Base-by-base conservation (phyloP, 2,329 filamentous ascomycete species). In the Thermoascus crustaceus region DNA sequence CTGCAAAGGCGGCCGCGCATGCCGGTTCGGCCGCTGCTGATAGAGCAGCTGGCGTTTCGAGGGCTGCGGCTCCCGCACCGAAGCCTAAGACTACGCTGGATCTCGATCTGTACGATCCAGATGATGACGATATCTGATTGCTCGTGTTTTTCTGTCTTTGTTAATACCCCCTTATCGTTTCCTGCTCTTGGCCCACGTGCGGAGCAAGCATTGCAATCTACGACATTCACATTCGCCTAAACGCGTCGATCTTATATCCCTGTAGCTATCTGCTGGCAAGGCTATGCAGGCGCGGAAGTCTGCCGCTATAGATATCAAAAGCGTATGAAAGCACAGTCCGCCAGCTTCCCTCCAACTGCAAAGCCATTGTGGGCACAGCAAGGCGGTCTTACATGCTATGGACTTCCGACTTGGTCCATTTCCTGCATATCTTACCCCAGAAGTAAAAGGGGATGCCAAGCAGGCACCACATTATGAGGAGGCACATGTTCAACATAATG, bases 401-500 rank as follows among this genome's bases (percentile, higher is more conserved):
- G 8, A 78, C 72, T n/a, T 57, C 67, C 39, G 67, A 70, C 43
- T 76, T 67, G 48, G 62, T 71, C 72, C 71, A 74, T 42, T 70
- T 64, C 38, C 75, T 60, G 46, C 77, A 71, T 2, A 56, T 71
- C 67, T 79, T 79, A 2, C 75, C 75, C 39, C 64, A 70, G 49
- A 63, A 71, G 54, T 72, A 79, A 49, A 78, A 76, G 8, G 73
- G 47, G 29, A 76, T 60, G 0, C 68, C 73, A 46, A 68, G 73
- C 4, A 65, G 50, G 48, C 71, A 76, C 61, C 67, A 78, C 10
- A 78, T 41, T 4, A 68, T 58, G 7, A 69, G 63, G 39, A 80
- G 49, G 4, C 57, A 58, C 52, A 73, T 72, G 43, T 79, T 78
- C 14, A 71, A 67, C 74, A 79, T 76, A 46, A 78, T 76, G 0